These are phyloP conservation scores for Penicillium concentricum DNA, from an alignment of 2,329 filamentous ascomycete genomes.

Conservation along the genomic window DNA sequence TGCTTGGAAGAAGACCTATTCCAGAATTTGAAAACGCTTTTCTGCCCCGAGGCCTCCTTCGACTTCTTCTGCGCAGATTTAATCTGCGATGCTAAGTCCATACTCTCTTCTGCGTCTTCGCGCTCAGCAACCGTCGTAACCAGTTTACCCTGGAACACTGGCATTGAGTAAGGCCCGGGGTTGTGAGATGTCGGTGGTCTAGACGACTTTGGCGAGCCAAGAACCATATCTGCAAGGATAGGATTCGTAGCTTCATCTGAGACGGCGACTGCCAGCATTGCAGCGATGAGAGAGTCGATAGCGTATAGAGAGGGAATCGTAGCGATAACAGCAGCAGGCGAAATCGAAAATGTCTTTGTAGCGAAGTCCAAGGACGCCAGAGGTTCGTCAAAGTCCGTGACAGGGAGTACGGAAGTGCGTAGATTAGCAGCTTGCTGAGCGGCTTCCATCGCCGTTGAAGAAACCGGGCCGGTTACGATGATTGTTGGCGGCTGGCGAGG, in stretches of 20 bases:
- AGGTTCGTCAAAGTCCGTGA: conserved; percentile 39
- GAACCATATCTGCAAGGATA: conserved; percentile 38
- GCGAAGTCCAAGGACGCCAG: conserved; percentile 46
- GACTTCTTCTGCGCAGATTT: conserved; percentile 24
- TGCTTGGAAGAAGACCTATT: background rate
- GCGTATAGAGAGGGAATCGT: conserved; percentile 49
- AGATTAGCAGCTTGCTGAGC: conserved; percentile 33
- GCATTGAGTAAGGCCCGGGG: conserved; percentile 13
- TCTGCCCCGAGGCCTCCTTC: conserved; percentile 8
- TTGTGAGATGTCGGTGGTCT: conserved; percentile 7
- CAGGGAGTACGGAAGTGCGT: conserved; percentile 41
- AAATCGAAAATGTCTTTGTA: conserved; percentile 42
- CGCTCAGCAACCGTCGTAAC: conserved; percentile 43
- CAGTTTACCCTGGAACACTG: conserved; percentile 28
- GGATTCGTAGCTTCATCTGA: conserved; percentile 43
- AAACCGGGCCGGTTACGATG: conserved; percentile 39
- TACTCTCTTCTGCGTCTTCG: conserved; percentile 42
- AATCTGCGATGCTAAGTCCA: conserved; percentile 36
- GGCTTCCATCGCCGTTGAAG: conserved; percentile 35
- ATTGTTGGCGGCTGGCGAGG: conserved; percentile 36
- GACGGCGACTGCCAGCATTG: conserved; percentile 46
- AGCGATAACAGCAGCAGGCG: conserved; percentile 39
- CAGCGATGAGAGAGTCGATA: conserved; percentile 48
- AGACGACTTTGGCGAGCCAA: conserved; percentile 21
- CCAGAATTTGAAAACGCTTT: conserved; percentile 21